A percentile compares a stretch with the other conserved stretches of the same genome.
These are phyloP conservation scores for Colletotrichum godetiae DNA, from an alignment of 2,329 filamentous ascomycete species.

Conservation along the genomic window DNA sequence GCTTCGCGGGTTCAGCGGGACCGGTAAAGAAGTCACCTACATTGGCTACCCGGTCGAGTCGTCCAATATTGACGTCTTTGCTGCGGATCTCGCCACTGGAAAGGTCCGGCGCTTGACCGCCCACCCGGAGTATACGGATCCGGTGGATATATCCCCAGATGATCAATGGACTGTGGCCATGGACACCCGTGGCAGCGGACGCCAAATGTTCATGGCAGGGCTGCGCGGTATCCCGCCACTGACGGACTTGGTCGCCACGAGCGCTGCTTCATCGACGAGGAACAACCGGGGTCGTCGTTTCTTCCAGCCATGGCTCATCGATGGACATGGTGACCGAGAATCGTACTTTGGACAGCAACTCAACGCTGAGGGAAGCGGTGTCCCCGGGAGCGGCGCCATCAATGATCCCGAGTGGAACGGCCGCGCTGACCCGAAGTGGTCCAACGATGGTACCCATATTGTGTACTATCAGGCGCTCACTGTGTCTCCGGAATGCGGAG, in stretches of 20 bases:
- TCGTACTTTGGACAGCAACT: conserved; percentile 53
- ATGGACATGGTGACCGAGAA: conserved; percentile 52
- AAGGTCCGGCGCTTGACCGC: conserved; percentile 49
- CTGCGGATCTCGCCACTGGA: conserved; percentile 49
- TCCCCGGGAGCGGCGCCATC: conserved; percentile 42
- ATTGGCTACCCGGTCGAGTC: conserved; percentile 49
- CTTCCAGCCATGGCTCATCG: conserved; percentile 54
- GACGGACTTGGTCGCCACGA: conserved; percentile 45
- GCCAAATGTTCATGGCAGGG: conserved; percentile 49
- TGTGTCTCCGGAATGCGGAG: conserved; percentile 51
- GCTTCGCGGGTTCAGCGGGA: conserved; percentile 53
- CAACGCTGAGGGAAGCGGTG: conserved; percentile 46
- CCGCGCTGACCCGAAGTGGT: conserved; percentile 52
- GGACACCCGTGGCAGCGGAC: conserved; percentile 50
- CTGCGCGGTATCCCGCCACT: conserved; percentile 52
- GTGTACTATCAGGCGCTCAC: conserved; percentile 52
- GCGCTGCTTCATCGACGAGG: conserved; percentile 48
- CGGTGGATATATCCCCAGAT: conserved; percentile 51
- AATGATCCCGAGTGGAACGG: conserved; percentile 58
- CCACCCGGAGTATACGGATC: conserved; percentile 54
- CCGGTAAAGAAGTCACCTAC: conserved; percentile 50
- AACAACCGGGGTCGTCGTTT: conserved; percentile 55
- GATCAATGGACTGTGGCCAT: conserved; percentile 51
- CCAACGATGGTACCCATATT: conserved; percentile 51
- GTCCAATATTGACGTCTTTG: conserved; percentile 54